Evolutionary conservation across 2,329 filamentous ascomycete species (phyloP).

Genomic region (Exophiala aquamarina): DNA sequence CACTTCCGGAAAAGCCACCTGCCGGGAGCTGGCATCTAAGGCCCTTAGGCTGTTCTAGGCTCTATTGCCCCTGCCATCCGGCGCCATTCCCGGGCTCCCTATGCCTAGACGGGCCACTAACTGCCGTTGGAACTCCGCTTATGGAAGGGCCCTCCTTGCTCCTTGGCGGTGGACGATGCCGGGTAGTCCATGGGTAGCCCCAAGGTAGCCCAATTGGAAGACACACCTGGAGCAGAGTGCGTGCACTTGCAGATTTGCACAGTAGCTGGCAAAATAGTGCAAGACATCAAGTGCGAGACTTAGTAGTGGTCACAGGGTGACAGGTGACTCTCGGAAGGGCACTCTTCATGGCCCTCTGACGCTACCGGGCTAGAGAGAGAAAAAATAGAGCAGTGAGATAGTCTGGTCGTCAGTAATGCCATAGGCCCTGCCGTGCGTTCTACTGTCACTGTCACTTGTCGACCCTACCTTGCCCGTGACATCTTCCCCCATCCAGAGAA

Average conservation of each 20-base stretch:
- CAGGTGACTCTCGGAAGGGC: constrained; percentile 10
- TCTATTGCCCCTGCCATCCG: constrained; percentile 7
- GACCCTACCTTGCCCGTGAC: too few relatives aligned
- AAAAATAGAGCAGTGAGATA: constrained; percentile 5
- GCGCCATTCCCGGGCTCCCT: constrained; percentile 12
- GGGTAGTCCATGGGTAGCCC: too few relatives aligned
- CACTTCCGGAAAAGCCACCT: constrained; percentile 6
- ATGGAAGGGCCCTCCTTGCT: constrained; percentile 5
- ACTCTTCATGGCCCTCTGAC: constrained; percentile 4
- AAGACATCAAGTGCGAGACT: constrained; percentile 10
- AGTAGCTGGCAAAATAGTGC: constrained; percentile 5
- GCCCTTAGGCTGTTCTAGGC: not conserved
- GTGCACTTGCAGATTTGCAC: constrained; percentile 4
- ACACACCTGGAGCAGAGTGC: constrained; percentile 5
- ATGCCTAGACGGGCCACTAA: constrained; percentile 7
- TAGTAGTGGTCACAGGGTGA: constrained; percentile 14
- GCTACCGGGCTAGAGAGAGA: constrained; percentile 13
- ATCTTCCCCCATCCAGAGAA: too few relatives aligned
- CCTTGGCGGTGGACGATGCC: constrained; percentile 14
- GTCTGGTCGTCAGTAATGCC: not conserved
- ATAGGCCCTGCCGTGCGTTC: constrained; percentile 6
- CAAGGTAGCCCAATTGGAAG: constrained; percentile 23
- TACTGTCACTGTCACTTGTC: not conserved
- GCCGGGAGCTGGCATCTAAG: not conserved
- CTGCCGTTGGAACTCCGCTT: constrained; percentile 10